A percentile compares a stretch with the other conserved stretches of the same genome.
Conservation (phyloP, 2,329 filamentous ascomycete genomes). For the Drechslera avenae region DNA sequence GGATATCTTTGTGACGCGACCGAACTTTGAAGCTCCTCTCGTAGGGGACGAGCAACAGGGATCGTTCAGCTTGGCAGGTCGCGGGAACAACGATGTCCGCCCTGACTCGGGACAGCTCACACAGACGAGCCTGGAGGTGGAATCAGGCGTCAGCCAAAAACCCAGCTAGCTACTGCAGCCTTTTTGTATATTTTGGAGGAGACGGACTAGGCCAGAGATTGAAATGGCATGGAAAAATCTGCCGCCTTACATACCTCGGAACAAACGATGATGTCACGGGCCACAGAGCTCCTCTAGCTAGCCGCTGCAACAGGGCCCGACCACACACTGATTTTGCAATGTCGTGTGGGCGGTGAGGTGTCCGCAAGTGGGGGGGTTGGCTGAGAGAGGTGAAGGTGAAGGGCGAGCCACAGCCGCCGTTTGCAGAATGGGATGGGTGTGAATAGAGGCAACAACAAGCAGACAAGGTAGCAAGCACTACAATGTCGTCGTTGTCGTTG, state of each 20-base stretch:
- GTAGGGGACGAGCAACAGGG: conserved; percentile 21
- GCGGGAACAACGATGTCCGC: conserved; percentile 26
- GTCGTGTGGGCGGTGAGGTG: conserved; percentile 8
- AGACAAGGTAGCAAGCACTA: too few species aligned
- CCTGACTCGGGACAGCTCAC: conserved; percentile 16
- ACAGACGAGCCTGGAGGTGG: conserved; percentile 7
- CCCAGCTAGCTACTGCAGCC: not conserved
- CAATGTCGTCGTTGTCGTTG: too few species aligned
- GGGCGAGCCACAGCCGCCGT: not conserved
- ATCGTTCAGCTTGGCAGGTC: conserved; percentile 21
- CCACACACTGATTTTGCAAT: conserved; percentile 4
- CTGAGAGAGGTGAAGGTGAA: not conserved
- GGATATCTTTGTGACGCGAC: conserved; percentile 37
- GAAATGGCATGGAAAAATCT: conserved; percentile 16
- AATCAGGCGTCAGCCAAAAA: conserved; percentile 11
- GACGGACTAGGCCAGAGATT: conserved; percentile 1
- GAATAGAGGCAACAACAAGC: not conserved
- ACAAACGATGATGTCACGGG: conserved; percentile 37
- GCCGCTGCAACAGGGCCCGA: conserved; percentile 17
- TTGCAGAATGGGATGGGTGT: not conserved
- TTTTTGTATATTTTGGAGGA: conserved; percentile 3
- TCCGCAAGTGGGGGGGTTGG: not conserved
- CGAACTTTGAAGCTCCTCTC: conserved; percentile 33
- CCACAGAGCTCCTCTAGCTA: conserved; percentile 23
- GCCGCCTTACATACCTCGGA: conserved; percentile 30